A percentile compares a stretch with the other conserved stretches of the same genome.
phyloP scores from a whole-genome alignment of 2,329 filamentous ascomycete species.

The Neonectria punicea region DNA sequence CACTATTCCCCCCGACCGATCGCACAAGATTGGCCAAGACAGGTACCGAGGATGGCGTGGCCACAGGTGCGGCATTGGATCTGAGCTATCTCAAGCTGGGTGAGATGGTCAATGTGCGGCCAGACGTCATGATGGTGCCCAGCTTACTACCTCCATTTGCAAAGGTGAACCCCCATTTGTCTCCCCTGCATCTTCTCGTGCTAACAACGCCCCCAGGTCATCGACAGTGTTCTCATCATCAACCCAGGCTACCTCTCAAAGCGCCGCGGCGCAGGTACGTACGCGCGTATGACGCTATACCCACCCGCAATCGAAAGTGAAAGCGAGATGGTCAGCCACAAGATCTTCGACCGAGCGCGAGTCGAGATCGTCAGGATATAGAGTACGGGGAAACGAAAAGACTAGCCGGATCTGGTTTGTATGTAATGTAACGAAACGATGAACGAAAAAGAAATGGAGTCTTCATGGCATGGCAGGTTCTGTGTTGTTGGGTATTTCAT shows the following conservation, averaged over 20 bases:
- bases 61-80: constrained; percentile 83
- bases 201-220: constrained; percentile 68
- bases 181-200: neutral
- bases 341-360: constrained; percentile 82
- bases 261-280: constrained; percentile 85
- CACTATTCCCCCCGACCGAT: constrained; percentile 83
- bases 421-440: constrained; percentile 39
- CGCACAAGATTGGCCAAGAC: constrained; percentile 74
- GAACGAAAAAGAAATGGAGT: constrained; percentile 29
- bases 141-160: constrained; percentile 87
- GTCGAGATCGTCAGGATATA: constrained; percentile 88
- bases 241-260: constrained; percentile 93
- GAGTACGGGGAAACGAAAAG: constrained; percentile 17
- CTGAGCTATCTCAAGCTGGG: constrained; percentile 86
- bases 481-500: constrained; percentile 39
- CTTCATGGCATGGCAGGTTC: constrained; percentile 19
- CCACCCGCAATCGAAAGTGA: constrained; percentile 71
- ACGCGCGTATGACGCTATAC: constrained; percentile 80
- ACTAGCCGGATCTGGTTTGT: constrained; percentile 10
- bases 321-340: constrained; percentile 73
- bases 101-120: constrained; percentile 87
- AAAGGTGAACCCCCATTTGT: constrained; percentile 69
- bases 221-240: constrained; percentile 88
- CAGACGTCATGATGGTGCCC: constrained; percentile 86
- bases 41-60: constrained; percentile 67